These are phyloP conservation scores for Stachybotrys chartarum DNA, from an alignment of 2,329 filamentous ascomycete species.

Conservation along the genomic window DNA sequence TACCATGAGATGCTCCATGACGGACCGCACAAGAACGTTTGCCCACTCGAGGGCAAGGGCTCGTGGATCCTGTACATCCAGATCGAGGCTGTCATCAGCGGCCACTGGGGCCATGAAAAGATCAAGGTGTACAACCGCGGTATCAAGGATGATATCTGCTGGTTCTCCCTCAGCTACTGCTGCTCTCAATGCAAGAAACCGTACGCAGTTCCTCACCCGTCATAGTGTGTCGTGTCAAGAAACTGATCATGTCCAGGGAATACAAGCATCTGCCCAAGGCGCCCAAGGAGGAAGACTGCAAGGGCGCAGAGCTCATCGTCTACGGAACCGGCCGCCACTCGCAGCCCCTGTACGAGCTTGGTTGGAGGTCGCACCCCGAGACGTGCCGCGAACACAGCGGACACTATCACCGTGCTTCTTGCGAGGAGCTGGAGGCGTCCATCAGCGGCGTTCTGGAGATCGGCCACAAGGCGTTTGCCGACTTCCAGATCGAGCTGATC, in stretches of 20 bases:
- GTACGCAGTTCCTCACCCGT: neutral
- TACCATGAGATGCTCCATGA: constrained; percentile 16
- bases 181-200: constrained; percentile 13
- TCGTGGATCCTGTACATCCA: constrained; percentile 19
- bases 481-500: constrained; percentile 10
- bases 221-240: neutral
- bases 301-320: constrained; percentile 1
- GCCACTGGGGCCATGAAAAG: constrained; percentile 11
- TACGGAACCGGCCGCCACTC: neutral
- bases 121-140: constrained; percentile 15
- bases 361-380: constrained; percentile 6
- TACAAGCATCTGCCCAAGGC: neutral
- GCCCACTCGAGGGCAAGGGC: constrained; percentile 15
- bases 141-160: constrained; percentile 11
- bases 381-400: constrained; percentile 10
- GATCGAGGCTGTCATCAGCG: constrained; percentile 13
- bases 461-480: constrained; percentile 6
- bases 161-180: constrained; percentile 17
- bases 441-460: constrained; percentile 7
- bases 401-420: constrained; percentile 8
- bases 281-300: neutral
- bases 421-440: constrained; percentile 8
- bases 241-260: neutral
- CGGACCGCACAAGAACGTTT: constrained; percentile 14
- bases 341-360: constrained; percentile 6